phyloP scores from a whole-genome alignment of 2,329 filamentous ascomycete genomes.

The Aspergillus pseudoglaucus region DNA sequence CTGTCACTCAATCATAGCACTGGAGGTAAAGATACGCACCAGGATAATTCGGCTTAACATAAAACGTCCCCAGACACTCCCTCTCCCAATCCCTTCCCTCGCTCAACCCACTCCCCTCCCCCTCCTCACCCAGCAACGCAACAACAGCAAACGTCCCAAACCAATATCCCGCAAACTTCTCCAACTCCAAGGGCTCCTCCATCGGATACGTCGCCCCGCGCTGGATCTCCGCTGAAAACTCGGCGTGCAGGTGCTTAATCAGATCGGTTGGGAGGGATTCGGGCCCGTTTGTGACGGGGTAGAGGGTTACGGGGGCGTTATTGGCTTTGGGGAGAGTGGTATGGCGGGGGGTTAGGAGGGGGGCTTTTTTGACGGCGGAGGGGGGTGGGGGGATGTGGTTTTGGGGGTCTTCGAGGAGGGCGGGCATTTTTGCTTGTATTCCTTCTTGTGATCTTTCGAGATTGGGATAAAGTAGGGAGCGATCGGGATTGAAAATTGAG shows the following conservation, averaged over 20 bases:
- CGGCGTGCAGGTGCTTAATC: constrained; percentile 22
- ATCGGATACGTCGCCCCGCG: constrained; percentile 34
- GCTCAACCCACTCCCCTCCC: constrained; percentile 7
- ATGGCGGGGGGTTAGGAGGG: constrained; percentile 17
- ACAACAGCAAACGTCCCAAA: constrained; percentile 34
- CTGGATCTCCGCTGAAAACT: constrained; percentile 31
- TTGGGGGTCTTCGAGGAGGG: constrained; percentile 31
- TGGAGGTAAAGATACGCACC: constrained; percentile 20
- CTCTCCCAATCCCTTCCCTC: constrained; percentile 29
- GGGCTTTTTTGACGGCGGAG: constrained; percentile 12
- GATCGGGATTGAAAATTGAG: not conserved
- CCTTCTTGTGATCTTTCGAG: too few species aligned
- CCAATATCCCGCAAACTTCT: constrained; percentile 31
- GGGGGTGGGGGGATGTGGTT: constrained; percentile 21
- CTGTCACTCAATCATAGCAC: not conserved
- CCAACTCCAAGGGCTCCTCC: constrained; percentile 25
- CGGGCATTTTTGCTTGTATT: constrained; percentile 16
- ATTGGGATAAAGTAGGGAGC: too few species aligned
- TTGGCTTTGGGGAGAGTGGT: constrained; percentile 18
- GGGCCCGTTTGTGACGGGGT: constrained; percentile 22
- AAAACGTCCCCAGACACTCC: constrained; percentile 34
- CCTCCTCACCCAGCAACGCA: constrained; percentile 18
- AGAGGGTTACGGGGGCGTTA: constrained; percentile 17
- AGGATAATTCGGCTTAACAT: constrained; percentile 38
- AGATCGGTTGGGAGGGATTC: constrained; percentile 18